phyloP scores from a whole-genome alignment of 2,329 filamentous ascomycete genomes.

The Mycosphaerelloides madeirae region DNA sequence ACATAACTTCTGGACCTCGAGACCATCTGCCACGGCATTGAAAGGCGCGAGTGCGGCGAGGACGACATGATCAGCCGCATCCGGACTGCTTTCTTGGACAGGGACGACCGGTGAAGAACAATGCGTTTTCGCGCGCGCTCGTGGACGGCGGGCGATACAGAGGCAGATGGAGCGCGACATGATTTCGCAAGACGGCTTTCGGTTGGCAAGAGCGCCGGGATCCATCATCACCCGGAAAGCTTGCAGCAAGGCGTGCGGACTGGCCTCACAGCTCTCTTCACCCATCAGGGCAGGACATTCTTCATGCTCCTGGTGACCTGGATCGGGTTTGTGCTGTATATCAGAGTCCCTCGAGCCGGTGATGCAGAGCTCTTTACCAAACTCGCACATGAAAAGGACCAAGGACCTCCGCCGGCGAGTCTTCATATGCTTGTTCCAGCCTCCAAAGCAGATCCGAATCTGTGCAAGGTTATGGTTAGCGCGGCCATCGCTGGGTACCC shows the following conservation, averaged over 20 bases:
- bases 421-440: constrained; percentile 27
- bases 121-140: not conserved
- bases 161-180: not conserved
- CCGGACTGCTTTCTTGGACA: no score
- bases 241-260: not conserved
- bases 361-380: no score
- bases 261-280: not conserved
- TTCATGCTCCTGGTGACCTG: constrained; percentile 2
- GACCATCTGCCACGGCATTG: no score
- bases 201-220: no score
- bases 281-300: constrained; percentile 3
- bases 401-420: constrained; percentile 7
- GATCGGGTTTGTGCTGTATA: not conserved
- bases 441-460: constrained; percentile 19
- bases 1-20: no score
- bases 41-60: no score
- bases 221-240: no score
- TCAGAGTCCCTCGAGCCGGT: not conserved
- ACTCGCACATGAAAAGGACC: not conserved
- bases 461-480: constrained; percentile 25
- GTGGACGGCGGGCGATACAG: not conserved
- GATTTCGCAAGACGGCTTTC: no score
- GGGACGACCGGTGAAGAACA: not conserved
- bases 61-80: no score
- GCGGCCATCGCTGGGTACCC: constrained; percentile 25